These are phyloP conservation scores for Cytospora paraplurivora DNA, from an alignment of 2,329 filamentous ascomycete genomes.

Conservation along the genomic window DNA sequence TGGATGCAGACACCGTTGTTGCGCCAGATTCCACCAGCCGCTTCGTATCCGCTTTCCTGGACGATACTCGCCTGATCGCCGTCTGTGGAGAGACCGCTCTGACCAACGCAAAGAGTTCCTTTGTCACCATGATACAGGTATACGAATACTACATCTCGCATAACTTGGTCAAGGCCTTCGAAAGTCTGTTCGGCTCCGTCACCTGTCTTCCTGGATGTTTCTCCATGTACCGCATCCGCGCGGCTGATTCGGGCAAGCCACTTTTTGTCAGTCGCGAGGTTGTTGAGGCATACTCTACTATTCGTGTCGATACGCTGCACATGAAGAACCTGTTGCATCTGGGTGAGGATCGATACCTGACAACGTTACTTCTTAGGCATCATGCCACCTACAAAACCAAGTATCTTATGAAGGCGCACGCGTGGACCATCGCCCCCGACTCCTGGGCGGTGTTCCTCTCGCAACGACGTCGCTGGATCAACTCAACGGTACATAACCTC, in stretches of 20 bases:
- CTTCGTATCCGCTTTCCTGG: constrained; percentile 86
- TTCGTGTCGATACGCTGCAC: constrained; percentile 95
- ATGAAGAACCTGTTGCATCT: constrained; percentile 98
- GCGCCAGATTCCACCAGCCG: constrained; percentile 86
- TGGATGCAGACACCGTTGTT: constrained; percentile 96
- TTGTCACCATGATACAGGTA: constrained; percentile 98
- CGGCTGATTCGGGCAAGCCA: constrained; percentile 91
- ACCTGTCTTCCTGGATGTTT: constrained; percentile 99
- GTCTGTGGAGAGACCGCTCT: constrained; percentile 93
- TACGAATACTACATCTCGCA: constrained; percentile 99
- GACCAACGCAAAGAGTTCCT: constrained; percentile 89
- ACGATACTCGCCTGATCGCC: constrained; percentile 91
- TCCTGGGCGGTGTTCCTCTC: constrained; percentile 94
- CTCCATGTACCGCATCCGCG: constrained; percentile 97
- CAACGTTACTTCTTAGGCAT: constrained; percentile 88
- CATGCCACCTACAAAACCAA: constrained; percentile 98
- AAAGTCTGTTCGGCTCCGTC: constrained; percentile 94
- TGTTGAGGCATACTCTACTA: constrained; percentile 83
- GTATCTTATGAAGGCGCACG: constrained; percentile 88
- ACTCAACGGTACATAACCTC: constrained; percentile 97
- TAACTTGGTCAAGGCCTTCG: constrained; percentile 94
- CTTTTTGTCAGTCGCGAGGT: constrained; percentile 94
- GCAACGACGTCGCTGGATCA: constrained; percentile 99
- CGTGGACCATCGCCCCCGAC: constrained; percentile 96
- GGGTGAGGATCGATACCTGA: constrained; percentile 96